These are phyloP conservation scores for Plasmodium falciparum DNA, from an alignment of 169 alveolate species.

Conservation along the genomic window DNA sequence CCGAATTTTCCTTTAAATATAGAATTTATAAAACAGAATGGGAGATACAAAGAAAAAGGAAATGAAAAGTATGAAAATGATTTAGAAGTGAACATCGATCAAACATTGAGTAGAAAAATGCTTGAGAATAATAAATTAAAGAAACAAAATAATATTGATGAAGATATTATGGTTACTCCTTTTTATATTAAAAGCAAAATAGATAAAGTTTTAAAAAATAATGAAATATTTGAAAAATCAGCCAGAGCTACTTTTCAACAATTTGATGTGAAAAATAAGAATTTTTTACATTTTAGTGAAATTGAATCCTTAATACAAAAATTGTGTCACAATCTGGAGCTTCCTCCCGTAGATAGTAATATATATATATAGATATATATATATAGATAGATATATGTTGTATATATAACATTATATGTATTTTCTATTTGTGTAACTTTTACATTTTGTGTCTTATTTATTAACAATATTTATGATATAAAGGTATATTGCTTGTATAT, in stretches of 20 bases:
- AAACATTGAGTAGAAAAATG: slow-evolving; percentile 62
- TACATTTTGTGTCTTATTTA: too few relatives aligned
- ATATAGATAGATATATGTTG: neutral
- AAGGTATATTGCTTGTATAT: too few relatives aligned
- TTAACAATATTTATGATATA: too few relatives aligned
- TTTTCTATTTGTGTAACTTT: too few relatives aligned
- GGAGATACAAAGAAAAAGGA: neutral
- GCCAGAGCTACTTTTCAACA: slow-evolving; percentile 77
- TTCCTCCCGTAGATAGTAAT: slow-evolving; percentile 76
- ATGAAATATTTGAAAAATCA: slow-evolving; percentile 69
- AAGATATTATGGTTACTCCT: slow-evolving; percentile 62
- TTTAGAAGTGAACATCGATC: slow-evolving; percentile 36
- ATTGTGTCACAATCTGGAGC: slow-evolving; percentile 59
- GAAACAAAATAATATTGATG: slow-evolving; percentile 61
- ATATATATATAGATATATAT: slow-evolving; percentile 4
- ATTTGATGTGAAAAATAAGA: slow-evolving; percentile 71
- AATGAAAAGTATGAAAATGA: slow-evolving; percentile 2
- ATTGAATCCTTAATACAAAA: slow-evolving; percentile 72
- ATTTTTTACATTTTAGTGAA: slow-evolving; percentile 71
- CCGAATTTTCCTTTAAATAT: neutral
- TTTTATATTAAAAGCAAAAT: slow-evolving; percentile 76
- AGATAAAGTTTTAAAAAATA: slow-evolving; percentile 67
- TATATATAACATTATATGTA: neutral
- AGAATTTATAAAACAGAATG: neutral
- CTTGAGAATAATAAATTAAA: slow-evolving; percentile 69